A percentile compares a stretch with the other conserved stretches of the same genome.
phyloP scores from a whole-genome alignment of 352 stramenopile species.

The Phytophthora ohioensis region DNA sequence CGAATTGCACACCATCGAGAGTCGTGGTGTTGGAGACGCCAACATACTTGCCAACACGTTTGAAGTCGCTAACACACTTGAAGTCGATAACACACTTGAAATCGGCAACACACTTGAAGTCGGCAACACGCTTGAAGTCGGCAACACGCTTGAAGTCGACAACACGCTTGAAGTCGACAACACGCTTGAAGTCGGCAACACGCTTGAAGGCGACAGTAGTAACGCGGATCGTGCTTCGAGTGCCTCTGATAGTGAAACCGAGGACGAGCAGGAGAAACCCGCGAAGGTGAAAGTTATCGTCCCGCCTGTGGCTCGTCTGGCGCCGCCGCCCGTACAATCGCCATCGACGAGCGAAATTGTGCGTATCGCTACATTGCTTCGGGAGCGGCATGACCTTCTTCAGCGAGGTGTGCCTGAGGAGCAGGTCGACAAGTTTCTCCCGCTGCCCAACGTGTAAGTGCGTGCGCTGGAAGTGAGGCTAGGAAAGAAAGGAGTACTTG shows the following conservation, averaged over 20 bases:
- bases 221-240: neutral
- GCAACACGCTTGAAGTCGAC: neutral
- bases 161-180: neutral
- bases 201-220: neutral
- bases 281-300: constrained; percentile 11
- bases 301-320: constrained; percentile 1
- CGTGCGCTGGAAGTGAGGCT: constrained; percentile 2
- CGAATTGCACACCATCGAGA: constrained; percentile 3
- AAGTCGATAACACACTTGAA: neutral
- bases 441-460: constrained; percentile 31
- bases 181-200: neutral
- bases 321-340: constrained; percentile 12
- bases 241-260: constrained; percentile 29
- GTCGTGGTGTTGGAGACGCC: neutral
- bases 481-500: neutral
- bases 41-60: neutral
- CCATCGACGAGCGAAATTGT: constrained; percentile 39
- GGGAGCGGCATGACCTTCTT: constrained; percentile 41
- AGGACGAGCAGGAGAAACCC: constrained; percentile 21
- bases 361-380: constrained; percentile 39
- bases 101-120: constrained; percentile 1
- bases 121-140: neutral
- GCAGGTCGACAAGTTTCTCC: constrained; percentile 42
- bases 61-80: constrained; percentile 1
- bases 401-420: constrained; percentile 38